Evolutionary conservation across 768 basidiomycete genomes (phyloP), one percentile per base, ranked within the genome.

Genomic region (Naganishia randhawae): DNA sequence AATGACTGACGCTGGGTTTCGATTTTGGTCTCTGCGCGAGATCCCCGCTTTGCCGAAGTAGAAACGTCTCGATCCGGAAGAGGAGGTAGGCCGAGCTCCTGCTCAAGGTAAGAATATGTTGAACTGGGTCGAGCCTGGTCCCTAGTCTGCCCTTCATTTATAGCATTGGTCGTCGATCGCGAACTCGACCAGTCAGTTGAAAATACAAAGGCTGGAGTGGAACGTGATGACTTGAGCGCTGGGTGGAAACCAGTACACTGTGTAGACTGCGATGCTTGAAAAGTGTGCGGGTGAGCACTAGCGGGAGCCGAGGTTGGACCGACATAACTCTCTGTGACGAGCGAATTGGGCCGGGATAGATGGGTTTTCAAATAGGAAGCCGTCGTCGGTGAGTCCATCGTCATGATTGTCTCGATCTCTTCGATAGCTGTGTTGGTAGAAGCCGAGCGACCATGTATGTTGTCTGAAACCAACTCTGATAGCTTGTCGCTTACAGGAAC

Each of bases 331-430:
- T 39, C 57, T 6, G 57, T 61, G 25, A 61, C 39, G 4, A 61
- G 37, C 9, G 57, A 61, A 13, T 61, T 35, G 6, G 57, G 57
- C 8, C 57, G 57, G 37, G 57, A 41, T 29, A 61, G 37, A 29
- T 61, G 39, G 39, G 57, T 37, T 42, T 61, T 35, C 54, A 67
- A 37, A 31, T 67, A 67, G 1, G 52, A 41, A 16, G 52, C 52
- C 8, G 54, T 57, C 9, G 66, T 67, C 14, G 66, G 66, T 31
- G 66, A 67, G 35, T 67, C 66, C 66, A 67, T 67, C 4, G 54
- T 32, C 53, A 69, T 52, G 17, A 69, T 55, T 31, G 65, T 69
- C 33, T 69, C 69, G 63, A 69, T 69, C 55, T 69, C 69, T 42
- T 69, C 69, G 25, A 69, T 55, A 17, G 39, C 42, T 8, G 42